Evolutionary conservation across 129 eudicot species (phyloP).

Genomic region (Flaveria brownii): DNA sequence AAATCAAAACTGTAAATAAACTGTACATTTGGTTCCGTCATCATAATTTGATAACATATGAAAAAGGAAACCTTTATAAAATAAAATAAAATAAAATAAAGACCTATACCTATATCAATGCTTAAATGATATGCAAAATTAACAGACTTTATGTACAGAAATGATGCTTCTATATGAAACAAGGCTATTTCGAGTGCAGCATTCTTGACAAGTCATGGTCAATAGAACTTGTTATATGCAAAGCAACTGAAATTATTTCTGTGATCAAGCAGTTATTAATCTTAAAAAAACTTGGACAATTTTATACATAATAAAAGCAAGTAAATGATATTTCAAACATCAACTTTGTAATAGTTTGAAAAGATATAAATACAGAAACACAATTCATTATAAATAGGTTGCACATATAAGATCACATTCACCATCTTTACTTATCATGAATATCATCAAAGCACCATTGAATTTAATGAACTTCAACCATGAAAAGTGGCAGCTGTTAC

Average conservation of each 20-base stretch:
- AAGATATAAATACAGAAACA: neutral
- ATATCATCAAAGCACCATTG: neutral
- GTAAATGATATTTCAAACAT: neutral
- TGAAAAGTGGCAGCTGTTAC: neutral
- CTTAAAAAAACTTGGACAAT: neutral
- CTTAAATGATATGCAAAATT: neutral
- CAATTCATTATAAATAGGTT: neutral
- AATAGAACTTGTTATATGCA: neutral
- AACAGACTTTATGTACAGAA: neutral
- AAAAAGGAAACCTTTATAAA: neutral
- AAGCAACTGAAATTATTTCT: neutral
- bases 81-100: neutral
- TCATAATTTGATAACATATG: neutral
- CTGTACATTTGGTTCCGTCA: neutral
- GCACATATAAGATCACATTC: neutral
- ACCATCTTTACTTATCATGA: neutral
- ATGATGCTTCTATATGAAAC: neutral
- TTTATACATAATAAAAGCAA: neutral
- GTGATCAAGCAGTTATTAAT: neutral
- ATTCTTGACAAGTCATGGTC: neutral
- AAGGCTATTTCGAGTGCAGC: neutral
- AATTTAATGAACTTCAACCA: neutral
- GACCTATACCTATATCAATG: slow-evolving; percentile 1
- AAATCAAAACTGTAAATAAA: neutral
- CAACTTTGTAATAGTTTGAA: neutral